Conservation (phyloP, 306 rosid species). For the Prunus kanzakura region DNA sequence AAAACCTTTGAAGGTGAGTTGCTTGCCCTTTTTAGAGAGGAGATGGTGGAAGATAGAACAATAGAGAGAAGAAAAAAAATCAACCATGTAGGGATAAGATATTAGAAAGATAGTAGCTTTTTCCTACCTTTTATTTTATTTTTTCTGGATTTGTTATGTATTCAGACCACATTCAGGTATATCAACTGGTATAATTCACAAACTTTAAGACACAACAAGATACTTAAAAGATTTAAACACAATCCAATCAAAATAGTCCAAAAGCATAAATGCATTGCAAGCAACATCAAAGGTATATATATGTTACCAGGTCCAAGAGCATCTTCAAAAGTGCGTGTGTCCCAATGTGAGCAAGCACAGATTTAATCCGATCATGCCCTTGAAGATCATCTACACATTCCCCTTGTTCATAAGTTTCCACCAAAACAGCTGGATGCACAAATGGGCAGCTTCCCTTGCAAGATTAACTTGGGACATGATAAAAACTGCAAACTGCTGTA, state of each 20-base stretch:
- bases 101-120: not conserved
- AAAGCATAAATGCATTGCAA: slow-evolving; percentile 13
- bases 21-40: too few species aligned
- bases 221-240: not conserved
- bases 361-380: slow-evolving; percentile 55
- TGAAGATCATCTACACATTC: too few species aligned
- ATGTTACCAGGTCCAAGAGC: slow-evolving; percentile 71
- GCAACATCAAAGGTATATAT: not conserved
- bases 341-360: slow-evolving; percentile 92
- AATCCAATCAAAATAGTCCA: slow-evolving; percentile 11
- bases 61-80: too few species aligned
- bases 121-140: too few species aligned
- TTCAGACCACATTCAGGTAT: not conserved
- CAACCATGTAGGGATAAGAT: not conserved
- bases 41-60: too few species aligned
- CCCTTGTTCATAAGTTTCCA: too few species aligned
- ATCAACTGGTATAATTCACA: not conserved
- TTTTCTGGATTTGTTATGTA: not conserved
- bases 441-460: too few species aligned
- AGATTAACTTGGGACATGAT: too few species aligned
- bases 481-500: too few species aligned
- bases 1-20: not conserved
- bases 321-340: slow-evolving; percentile 94
- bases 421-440: too few species aligned
- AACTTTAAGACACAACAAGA: not conserved